Conservation (phyloP, 2,329 filamentous ascomycete genomes). For the Emergomyces pasteurianus region DNA sequence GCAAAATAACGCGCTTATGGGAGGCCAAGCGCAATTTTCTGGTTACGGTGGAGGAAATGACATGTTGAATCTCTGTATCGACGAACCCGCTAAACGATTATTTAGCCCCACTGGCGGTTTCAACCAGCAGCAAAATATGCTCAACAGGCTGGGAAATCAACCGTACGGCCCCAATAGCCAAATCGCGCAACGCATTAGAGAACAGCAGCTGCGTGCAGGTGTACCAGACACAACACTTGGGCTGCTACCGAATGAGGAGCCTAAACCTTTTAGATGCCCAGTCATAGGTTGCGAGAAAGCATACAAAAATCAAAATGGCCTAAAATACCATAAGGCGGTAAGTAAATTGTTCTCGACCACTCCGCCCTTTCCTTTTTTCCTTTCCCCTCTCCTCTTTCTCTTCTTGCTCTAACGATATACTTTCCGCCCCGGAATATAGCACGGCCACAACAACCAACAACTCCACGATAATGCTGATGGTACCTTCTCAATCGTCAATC, state of each 20-base stretch:
- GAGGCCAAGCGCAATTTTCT: conserved; percentile 27
- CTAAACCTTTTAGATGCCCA: conserved; percentile 94
- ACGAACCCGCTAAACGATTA: conserved; percentile 86
- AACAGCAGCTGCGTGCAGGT: conserved; percentile 51
- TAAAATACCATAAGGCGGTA: conserved; percentile 75
- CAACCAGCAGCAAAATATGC: conserved; percentile 56
- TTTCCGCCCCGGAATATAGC: conserved; percentile 29
- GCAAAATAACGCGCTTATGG: conserved; percentile 35
- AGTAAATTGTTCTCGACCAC: conserved; percentile 19
- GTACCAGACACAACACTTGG: conserved; percentile 35
- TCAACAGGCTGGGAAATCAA: conserved; percentile 62
- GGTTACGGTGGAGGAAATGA: conserved; percentile 35
- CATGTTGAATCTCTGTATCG: conserved; percentile 58
- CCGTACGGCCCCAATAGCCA: conserved; percentile 69
- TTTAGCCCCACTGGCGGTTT: conserved; percentile 74
- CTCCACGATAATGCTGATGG: conserved; percentile 94
- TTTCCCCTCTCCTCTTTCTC: neutral
- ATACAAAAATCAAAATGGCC: conserved; percentile 97
- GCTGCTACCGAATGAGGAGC: conserved; percentile 61
- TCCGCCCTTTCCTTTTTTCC: conserved; percentile 14
- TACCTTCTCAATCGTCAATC: conserved; percentile 96
- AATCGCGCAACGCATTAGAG: conserved; percentile 52
- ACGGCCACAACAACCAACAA: conserved; percentile 93
- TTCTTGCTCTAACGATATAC: conserved; percentile 6
- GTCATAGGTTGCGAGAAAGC: conserved; percentile 98